These are phyloP conservation scores for Gigaspora rosea DNA, from an alignment of 192 early-diverging fungal species.

Conservation along the genomic window DNA sequence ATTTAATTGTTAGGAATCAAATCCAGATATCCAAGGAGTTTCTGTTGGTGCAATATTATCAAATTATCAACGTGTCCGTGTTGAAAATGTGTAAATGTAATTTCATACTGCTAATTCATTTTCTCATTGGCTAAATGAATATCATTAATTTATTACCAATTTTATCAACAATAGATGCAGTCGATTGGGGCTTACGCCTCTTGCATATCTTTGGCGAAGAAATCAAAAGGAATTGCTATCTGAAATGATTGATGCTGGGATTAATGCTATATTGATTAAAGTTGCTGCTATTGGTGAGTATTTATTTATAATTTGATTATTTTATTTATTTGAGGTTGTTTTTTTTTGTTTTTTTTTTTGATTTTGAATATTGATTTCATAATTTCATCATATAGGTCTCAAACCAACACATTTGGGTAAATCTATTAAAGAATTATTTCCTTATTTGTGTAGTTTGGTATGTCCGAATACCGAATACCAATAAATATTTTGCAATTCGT, in stretches of 20 bases:
- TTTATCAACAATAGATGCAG: slow-evolving; percentile 57
- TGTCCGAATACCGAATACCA: neutral
- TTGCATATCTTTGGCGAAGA: slow-evolving; percentile 90
- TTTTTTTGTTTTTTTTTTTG: slow-evolving; percentile 9
- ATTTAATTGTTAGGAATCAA: slow-evolving; percentile 36
- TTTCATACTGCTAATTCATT: neutral
- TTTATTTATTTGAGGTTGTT: neutral
- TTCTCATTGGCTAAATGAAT: neutral
- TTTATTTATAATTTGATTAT: slow-evolving; percentile 28
- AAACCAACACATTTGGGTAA: slow-evolving; percentile 74
- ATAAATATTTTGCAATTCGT: neutral
- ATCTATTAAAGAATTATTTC: slow-evolving; percentile 75
- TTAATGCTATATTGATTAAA: slow-evolving; percentile 90
- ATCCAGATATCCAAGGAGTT: slow-evolving; percentile 84
- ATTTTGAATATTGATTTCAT: neutral
- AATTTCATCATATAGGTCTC: slow-evolving; percentile 53
- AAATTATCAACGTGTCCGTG: slow-evolving; percentile 95
- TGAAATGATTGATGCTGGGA: slow-evolving; percentile 80
- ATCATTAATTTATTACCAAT: neutral
- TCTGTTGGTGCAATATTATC: slow-evolving; percentile 96
- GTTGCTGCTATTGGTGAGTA: slow-evolving; percentile 71
- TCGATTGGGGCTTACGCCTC: slow-evolving; percentile 79
- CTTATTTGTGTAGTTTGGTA: slow-evolving; percentile 71
- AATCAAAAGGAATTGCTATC: slow-evolving; percentile 79
- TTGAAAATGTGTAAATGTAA: slow-evolving; percentile 83